Base-by-base conservation (phyloP, 2,329 filamentous ascomycete genomes). In the Aureobasidium sp. region DNA sequence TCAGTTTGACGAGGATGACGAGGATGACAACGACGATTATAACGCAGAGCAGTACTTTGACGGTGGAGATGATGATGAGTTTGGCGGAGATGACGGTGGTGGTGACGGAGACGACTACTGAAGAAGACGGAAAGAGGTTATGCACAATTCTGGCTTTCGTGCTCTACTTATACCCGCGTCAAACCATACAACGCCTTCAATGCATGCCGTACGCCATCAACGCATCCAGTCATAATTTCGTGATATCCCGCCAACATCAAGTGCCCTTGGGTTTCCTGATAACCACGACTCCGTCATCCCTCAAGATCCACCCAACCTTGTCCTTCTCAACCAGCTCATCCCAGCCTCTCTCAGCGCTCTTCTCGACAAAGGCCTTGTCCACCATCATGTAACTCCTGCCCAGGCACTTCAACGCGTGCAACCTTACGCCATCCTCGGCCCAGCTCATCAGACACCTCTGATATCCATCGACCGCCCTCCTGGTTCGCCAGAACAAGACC, bases 341-440 rank as follows among this genome's bases (percentile, higher is more conserved):
- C 91, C 93, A 99, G n/a, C 76, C 78, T 67, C 83, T 79, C 52
- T 85, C 85, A 5, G 88, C 82, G 62, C 84, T 81, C 70, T 80
- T 82, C 75, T 94, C 89, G 56, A 96, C 75, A 73, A 87, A 90
- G 3, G 71, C 72, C 63, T 82, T 74, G 59, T 91, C 89, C 9
- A 91, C 87, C 22, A 77, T 84, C 66, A 97, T 76, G 73, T 99
- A 99, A 5, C 87, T 83, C 70, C 86, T 84, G 0, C 91, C 91
- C 61, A 97, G 83, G 72, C 91, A 94, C 78, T 96, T 96, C 67
- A 97, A 78, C 37, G 89, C 85, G 74, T 92, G 88, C 67, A 84
- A 79, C 67, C 88, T 81, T 70, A 97, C 81, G n/a, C 83, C 80
- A 27, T 85, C 83, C 67, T 90, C 89, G 9, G 90, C 89, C 79